Evolutionary conservation across 495 filamentous ascomycete genomes (phyloP).

Genomic region (Wilcoxina mikolae): DNA sequence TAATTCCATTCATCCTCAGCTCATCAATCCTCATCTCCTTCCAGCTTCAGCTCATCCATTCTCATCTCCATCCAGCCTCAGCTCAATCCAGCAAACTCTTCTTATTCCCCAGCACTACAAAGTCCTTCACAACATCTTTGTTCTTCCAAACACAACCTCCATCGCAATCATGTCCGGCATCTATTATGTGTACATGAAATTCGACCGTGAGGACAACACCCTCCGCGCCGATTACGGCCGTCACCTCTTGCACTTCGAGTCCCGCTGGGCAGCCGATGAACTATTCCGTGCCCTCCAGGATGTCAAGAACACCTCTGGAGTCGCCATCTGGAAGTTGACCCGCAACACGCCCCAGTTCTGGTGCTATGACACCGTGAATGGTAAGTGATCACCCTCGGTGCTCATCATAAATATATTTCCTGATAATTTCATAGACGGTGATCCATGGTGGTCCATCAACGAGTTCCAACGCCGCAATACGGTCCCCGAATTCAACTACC

Average conservation of each 20-base stretch:
- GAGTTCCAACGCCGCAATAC: neutral
- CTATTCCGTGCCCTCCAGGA: slow-evolving; percentile 8
- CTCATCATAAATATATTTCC: neutral
- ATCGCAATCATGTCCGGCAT: neutral
- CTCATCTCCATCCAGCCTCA: no score
- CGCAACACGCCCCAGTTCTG: slow-evolving; percentile 13
- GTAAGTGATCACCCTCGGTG: no score
- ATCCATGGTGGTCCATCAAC: neutral
- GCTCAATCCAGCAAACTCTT: no score
- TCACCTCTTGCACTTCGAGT: slow-evolving; percentile 6
- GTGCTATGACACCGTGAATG: slow-evolving; percentile 10
- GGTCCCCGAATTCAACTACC: neutral
- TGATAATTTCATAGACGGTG: neutral
- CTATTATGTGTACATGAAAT: slow-evolving; percentile 12
- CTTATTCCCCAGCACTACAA: no score
- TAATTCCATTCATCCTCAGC: no score
- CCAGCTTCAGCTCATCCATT: no score
- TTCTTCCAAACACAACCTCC: no score
- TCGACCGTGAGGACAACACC: neutral
- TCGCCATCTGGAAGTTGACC: neutral
- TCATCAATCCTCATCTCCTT: no score
- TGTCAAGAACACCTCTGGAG: neutral
- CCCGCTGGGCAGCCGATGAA: slow-evolving; percentile 14
- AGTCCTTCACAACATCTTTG: no score
- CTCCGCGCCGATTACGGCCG: neutral